Evolutionary conservation across 108 stramenopile species (phyloP), one percentile per base, ranked within the genome.

Genomic region (Cyclotella cryptica): DNA sequence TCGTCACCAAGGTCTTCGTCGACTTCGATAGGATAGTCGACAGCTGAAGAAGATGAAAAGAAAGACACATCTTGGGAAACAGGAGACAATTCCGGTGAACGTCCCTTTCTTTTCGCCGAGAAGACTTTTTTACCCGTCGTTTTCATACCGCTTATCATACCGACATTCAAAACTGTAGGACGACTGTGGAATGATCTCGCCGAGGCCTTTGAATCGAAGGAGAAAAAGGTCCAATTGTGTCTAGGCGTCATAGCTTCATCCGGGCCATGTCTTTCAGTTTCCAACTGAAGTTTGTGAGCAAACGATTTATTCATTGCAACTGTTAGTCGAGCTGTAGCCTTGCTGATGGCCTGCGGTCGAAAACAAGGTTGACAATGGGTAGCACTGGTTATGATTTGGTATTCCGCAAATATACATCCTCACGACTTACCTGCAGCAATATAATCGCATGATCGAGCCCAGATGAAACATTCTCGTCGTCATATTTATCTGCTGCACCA

Each of bases 401-500:
- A 21, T 15, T 12, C 22, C 18, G 18, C 27, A 17, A 15, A 22
- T 8, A 47, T 26, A 42, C 55, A n/a, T 5, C 17, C 15, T 19
- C 21, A 49, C 7, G 6, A 1, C 74, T 60, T 78, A 82, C 84
- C 74, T 87, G 59, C 51, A 93, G 73, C 26, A 93, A 71, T 17
- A 64, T 51, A 54, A 96, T 96, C 14, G 91, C 78, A 39, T 81
- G 74, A 11, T 88, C 89, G 10, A 95, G 62, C 12, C 84, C 85
- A 40, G 60, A 58, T 12, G 35, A 61, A 44, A 65, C 66, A 43
- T 74, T 58, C 40, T 69, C 81, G 26, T 86, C 87, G 54, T 95
- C 94, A 59, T 88, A 88, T 41, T 69, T 59, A 75, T 96, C 90
- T 4, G 95, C 92, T n/a, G 78, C 84, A 17, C 59, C 63, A 74